Base-by-base conservation (phyloP, 441 rosid species). In the Sinapis alba region DNA sequence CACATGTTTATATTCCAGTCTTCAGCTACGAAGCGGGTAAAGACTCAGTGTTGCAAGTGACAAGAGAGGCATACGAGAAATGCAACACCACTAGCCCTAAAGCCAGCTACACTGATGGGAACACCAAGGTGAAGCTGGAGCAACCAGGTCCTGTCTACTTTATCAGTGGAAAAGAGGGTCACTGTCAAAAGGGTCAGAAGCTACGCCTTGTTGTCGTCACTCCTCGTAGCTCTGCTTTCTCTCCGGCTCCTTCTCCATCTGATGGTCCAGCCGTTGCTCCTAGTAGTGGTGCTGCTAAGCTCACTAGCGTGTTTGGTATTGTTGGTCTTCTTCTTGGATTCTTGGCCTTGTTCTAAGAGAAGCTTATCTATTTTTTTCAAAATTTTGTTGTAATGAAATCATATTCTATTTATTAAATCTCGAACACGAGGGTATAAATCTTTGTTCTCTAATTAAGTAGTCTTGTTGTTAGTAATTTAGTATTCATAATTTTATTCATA, bases 151-250 rank as follows among this genome's bases (percentile, higher is more conserved):
- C 97, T 0, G 83, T 76, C 71, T 96, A 83, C 72, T 95, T 91
- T 85, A 87, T 95, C 58, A 95, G 97, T 71, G 99, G 97, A 71
- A 88, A 86, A 2, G 71, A 86, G 69, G 94, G 88, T 13, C 93
- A 84, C 70, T 95, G 99, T 57, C 85, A 83, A 73, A 86, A 93
- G 62, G 97, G 99, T 4, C 92, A 95, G 87, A 93, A 90, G 85
- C 56, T 96, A 71, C 66, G 83, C 4, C 78, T 93, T 19, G 92
- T 93, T 3, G 97, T 85, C 9, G 50, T 90, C 78, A 69, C 84
- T 11, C 78, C 78, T 32, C 88, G 82, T 76, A 72, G 60, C 58
- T 80, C 73, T 57, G 86, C 62, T 27, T 72, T 84, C 72, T 83
- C 98, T 74, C 98, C 97, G 0, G 95, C 97, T 10, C 96, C 97